Conservation (phyloP, 305 asterid species). For the Rubia occidens region DNA sequence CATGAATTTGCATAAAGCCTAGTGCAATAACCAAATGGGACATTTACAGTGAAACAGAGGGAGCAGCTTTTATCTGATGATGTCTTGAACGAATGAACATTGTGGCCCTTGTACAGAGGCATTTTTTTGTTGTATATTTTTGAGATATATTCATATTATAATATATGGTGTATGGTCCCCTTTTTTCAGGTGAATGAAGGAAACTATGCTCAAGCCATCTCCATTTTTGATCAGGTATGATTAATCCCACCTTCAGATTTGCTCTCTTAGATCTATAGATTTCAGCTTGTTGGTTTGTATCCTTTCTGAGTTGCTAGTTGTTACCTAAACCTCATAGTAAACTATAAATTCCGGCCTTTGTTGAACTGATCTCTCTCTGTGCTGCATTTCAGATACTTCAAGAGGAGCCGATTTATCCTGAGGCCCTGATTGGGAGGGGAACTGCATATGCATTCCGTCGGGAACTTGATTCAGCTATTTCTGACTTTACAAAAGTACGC, state of each 20-base stretch:
- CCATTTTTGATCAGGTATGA: conserved; percentile 86
- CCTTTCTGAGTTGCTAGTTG: conserved; percentile 14
- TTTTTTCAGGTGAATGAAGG: conserved; percentile 90
- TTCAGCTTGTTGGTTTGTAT: background rate
- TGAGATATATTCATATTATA: background rate
- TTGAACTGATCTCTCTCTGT: conserved; percentile 18
- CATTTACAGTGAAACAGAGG: background rate
- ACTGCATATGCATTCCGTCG: conserved; percentile 98
- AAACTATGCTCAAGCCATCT: conserved; percentile 69
- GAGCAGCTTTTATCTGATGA: background rate
- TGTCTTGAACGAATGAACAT: background rate
- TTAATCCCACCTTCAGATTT: conserved; percentile 10
- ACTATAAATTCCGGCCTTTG: conserved; percentile 16
- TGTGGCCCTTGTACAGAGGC: background rate
- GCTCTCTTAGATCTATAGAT: background rate
- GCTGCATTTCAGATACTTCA: conserved; percentile 50
- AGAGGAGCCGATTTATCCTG: conserved; percentile 89
- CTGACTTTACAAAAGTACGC: conserved; percentile 82
- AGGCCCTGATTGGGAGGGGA: conserved; percentile 96
- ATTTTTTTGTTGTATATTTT: background rate
- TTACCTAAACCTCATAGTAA: conserved; percentile 20
- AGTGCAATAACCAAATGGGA: background rate
- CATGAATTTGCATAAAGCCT: background rate
- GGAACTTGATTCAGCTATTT: conserved; percentile 90
- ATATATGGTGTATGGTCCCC: conserved; percentile 21